Evolutionary conservation across 179 eudicot genomes (phyloP).

Genomic region (Beta lomatogona): DNA sequence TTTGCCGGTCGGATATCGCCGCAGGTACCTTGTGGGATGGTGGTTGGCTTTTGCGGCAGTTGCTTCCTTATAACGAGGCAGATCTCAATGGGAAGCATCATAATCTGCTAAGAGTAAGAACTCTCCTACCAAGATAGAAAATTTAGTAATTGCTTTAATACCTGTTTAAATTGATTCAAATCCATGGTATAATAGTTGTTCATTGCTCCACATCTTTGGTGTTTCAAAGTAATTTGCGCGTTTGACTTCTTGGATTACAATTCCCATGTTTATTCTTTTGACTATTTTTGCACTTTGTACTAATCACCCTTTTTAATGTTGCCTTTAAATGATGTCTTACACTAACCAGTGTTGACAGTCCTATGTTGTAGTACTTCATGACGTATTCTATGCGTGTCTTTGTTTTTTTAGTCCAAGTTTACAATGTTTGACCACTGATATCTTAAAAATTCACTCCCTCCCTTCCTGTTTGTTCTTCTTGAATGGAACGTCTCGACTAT

Average conservation of each 20-base stretch:
- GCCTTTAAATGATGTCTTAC: not conserved
- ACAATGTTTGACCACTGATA: no score
- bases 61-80: conserved; percentile 82
- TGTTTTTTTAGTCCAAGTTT: no score
- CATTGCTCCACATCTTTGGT: not conserved
- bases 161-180: not conserved
- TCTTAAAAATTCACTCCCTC: no score
- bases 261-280: not conserved
- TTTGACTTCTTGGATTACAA: not conserved
- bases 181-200: not conserved
- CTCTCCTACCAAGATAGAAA: conserved; percentile 1
- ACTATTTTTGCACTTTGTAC: not conserved
- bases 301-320: not conserved
- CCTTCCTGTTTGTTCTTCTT: no score
- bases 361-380: no score
- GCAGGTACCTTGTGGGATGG: conserved; percentile 90
- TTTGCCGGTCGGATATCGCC: conserved; percentile 79
- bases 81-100: conserved; percentile 75
- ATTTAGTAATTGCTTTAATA: not conserved
- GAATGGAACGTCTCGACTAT: no score
- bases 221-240: not conserved
- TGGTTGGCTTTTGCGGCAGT: conserved; percentile 96
- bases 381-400: no score
- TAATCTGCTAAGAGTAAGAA: conserved; percentile 63
- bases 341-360: not conserved